Conservation (phyloP, 2,329 filamentous ascomycete species). For the Hypomyces perniciosus region DNA sequence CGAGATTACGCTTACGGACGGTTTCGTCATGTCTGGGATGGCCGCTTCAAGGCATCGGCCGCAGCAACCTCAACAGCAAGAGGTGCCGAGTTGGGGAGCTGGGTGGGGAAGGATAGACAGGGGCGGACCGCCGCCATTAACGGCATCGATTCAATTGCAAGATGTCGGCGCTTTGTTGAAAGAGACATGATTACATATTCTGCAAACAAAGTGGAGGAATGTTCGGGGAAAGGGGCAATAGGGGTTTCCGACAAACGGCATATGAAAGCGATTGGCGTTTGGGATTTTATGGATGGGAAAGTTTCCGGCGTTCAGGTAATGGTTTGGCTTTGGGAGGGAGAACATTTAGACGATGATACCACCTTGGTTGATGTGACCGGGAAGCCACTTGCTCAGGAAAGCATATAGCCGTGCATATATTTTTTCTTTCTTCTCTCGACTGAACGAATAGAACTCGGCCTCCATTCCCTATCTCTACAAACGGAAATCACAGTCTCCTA, state of each 20-base stretch:
- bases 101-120: slow-evolving; percentile 27
- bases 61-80: slow-evolving; percentile 8
- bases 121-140: slow-evolving; percentile 22
- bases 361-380: background rate
- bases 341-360: background rate
- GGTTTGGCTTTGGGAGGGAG: too few species aligned
- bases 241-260: background rate
- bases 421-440: background rate
- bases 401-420: background rate
- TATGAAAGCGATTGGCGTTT: background rate
- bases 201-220: background rate
- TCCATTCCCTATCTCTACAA: too few species aligned
- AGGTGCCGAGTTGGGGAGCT: slow-evolving; percentile 25
- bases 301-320: too few species aligned
- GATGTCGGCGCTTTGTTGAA: slow-evolving; percentile 13
- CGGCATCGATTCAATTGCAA: slow-evolving; percentile 10
- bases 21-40: background rate
- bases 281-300: too few species aligned
- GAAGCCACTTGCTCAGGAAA: background rate
- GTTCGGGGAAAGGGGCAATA: too few species aligned
- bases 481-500: too few species aligned
- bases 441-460: background rate
- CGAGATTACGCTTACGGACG: slow-evolving; percentile 9
- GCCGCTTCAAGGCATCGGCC: slow-evolving; percentile 1
- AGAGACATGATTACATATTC: background rate